Conservation (phyloP, 495 filamentous ascomycete species). For the Oleoguttula mirabilis region DNA sequence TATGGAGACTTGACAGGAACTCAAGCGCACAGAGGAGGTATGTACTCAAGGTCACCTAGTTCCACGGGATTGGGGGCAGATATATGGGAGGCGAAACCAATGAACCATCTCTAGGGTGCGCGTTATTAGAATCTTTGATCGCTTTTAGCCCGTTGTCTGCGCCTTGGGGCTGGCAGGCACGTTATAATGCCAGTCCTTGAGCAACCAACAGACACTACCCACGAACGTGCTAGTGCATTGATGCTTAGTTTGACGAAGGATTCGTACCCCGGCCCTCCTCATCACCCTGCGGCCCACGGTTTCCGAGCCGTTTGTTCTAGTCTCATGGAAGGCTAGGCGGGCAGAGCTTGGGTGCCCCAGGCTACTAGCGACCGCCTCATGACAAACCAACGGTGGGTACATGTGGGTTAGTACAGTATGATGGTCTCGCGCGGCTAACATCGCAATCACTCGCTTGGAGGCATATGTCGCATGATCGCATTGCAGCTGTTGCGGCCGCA, state of each 20-base stretch:
- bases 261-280: background rate
- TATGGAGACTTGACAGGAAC: background rate
- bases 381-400: too few species aligned
- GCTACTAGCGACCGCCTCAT: background rate
- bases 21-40: background rate
- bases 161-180: slow-evolving; percentile 3
- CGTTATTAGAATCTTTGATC: slow-evolving; percentile 1
- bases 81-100: background rate
- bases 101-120: background rate
- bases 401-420: too few species aligned
- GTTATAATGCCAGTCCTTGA: background rate
- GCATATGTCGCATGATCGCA: background rate
- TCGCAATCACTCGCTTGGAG: background rate
- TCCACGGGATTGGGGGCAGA: background rate
- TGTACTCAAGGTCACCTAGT: background rate
- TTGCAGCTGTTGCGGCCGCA: too few species aligned
- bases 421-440: background rate
- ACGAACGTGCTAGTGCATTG: background rate
- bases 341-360: background rate
- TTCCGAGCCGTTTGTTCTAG: slow-evolving; percentile 3
- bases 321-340: too few species aligned
- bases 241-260: slow-evolving; percentile 6
- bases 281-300: background rate
- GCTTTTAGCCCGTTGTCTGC: background rate
- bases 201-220: slow-evolving; percentile 1